Evolutionary conservation across 805 yeast species (phyloP), one percentile per base, ranked within the genome.

Genomic region (Ogataea chonburiensis): DNA sequence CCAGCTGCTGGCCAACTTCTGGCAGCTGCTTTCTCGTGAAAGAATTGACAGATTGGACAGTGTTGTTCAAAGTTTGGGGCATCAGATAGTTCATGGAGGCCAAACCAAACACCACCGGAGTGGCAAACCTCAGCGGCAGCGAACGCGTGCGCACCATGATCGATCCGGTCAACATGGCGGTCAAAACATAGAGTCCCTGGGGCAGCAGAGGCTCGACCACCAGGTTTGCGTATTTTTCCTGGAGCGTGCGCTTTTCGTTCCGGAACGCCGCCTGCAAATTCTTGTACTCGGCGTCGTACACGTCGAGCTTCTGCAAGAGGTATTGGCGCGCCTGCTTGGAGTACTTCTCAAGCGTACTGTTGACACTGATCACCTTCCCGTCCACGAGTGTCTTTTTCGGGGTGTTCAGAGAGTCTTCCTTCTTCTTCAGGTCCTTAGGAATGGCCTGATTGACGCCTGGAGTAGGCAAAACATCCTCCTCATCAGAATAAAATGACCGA

Each of bases 151-250:
- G 66, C 11, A 67, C 74, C 21, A 75, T 42, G 38, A 80, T 72
- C 3, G 83, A 75, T 9, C 83, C 82, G 2, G 76, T 50, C 43
- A 80, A 68, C 4, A 79, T 59, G 5, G 71, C 64, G 0, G 84
- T 77, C 24, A 79, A 58, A 5, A 78, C 72, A 49, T 74, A 72
- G 32, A 78, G 68, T 25, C 71, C 53, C 27, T 66, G 64, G 13
- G 86, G 86, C 38, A 80, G 65, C 4, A 76, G 60, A 5, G 79
- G 77, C 45, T 77, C 83, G 34, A 58, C 64, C 13, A 76, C 64
- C 19, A 67, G 35, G 5, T 61, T 43, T 16, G 62, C 44, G 32
- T 68, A 58, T 30, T 55, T 57, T n/a, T 40, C 37, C 21, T 55
- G 48, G 4, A 72, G 38, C 14, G 50, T 49, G 16, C 50, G 39